phyloP scores from a whole-genome alignment of 148 eudicot species.

The Diospyros kaki region DNA sequence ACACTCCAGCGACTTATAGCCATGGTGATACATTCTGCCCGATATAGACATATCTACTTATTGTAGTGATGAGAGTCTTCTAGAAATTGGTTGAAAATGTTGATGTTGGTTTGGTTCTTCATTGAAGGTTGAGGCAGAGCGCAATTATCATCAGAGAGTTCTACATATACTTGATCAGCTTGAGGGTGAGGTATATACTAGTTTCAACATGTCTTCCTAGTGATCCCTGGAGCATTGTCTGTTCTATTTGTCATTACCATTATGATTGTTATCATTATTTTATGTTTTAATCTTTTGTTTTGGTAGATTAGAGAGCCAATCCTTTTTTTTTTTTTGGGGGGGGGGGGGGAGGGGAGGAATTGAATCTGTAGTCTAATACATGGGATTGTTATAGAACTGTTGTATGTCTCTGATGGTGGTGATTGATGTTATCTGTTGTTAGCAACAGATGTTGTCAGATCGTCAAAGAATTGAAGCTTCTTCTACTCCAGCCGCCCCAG shows the following conservation, averaged over 20 bases:
- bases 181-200: slow-evolving; percentile 64
- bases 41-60: not conserved
- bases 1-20: slow-evolving; percentile 83
- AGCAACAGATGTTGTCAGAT: slow-evolving; percentile 65
- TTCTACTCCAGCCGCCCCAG: slow-evolving; percentile 37
- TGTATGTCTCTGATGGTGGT: slow-evolving; percentile 8
- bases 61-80: not conserved
- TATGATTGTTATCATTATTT: too few species aligned
- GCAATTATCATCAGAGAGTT: slow-evolving; percentile 71
- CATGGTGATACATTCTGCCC: slow-evolving; percentile 44
- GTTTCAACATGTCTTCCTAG: not conserved
- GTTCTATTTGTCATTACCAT: not conserved
- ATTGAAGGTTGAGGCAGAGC: slow-evolving; percentile 84
- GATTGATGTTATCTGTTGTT: slow-evolving; percentile 12
- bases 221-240: slow-evolving; percentile 3
- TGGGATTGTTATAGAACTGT: slow-evolving; percentile 7
- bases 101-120: not conserved
- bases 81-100: not conserved
- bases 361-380: too few species aligned
- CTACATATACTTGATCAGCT: slow-evolving; percentile 79
- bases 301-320: too few species aligned
- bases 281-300: too few species aligned
- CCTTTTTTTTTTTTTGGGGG: too few species aligned
- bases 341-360: too few species aligned
- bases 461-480: slow-evolving; percentile 72